A percentile compares a stretch with the other conserved stretches of the same genome.
Evolutionary conservation across 169 alveolate species (phyloP).

Genomic region (Babesia ovis): DNA sequence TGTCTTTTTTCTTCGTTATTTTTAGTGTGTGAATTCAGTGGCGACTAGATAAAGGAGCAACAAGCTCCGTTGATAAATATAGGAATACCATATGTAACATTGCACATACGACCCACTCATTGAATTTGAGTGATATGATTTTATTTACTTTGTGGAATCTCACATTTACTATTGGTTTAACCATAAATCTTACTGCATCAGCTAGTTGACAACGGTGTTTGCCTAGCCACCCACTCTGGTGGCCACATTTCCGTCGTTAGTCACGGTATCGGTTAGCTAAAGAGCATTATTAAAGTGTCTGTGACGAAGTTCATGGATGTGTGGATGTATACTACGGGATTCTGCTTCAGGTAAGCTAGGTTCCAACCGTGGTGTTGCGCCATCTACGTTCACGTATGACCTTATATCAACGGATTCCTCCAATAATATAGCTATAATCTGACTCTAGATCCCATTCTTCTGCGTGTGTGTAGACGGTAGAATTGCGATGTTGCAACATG

Average conservation of each 20-base stretch:
- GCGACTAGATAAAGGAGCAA: neutral
- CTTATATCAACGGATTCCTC: neutral
- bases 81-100: neutral
- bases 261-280: neutral
- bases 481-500: neutral
- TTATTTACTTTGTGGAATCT: slow-evolving; percentile 1
- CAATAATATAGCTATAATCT: neutral
- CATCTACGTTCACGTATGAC: neutral
- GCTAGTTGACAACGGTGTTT: slow-evolving; percentile 1
- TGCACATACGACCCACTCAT: neutral
- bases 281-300: neutral
- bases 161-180: neutral
- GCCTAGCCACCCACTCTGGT: slow-evolving; percentile 22
- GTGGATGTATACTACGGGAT: slow-evolving; percentile 1
- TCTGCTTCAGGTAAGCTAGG: slow-evolving; percentile 7
- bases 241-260: neutral
- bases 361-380: neutral
- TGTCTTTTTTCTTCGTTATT: slow-evolving; percentile 2
- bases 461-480: neutral
- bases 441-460: neutral
- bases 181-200: neutral
- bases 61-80: neutral
- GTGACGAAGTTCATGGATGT: neutral
- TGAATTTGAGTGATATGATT: neutral
- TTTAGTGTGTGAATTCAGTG: neutral